A percentile compares a stretch with the other conserved stretches of the same genome.
Evolutionary conservation across 805 yeast genomes (phyloP).

Genomic region (Grigorovia jiainica): DNA sequence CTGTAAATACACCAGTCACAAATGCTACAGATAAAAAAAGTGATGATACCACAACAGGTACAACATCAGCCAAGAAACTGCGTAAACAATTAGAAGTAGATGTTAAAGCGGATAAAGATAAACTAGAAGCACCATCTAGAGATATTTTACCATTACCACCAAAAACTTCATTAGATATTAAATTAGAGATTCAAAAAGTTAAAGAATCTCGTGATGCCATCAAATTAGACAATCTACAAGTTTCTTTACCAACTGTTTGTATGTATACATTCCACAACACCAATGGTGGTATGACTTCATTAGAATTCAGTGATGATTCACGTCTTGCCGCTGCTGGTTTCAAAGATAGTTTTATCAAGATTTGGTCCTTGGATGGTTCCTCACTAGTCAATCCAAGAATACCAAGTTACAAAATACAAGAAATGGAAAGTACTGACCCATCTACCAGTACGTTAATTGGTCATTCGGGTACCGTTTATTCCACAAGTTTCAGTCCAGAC

Average conservation of each 20-base stretch:
- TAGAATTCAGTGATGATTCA: constrained; percentile 82
- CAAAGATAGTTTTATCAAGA: constrained; percentile 79
- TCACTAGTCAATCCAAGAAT: constrained; percentile 58
- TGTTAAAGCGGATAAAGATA: constrained; percentile 27
- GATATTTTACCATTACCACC: constrained; percentile 81
- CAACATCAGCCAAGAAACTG: constrained; percentile 2
- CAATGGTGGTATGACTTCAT: constrained; percentile 74
- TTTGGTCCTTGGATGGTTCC: constrained; percentile 91
- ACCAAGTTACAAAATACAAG: constrained; percentile 43
- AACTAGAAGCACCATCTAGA: constrained; percentile 57
- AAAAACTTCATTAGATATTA: constrained; percentile 69
- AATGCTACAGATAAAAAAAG: constrained; percentile 10
- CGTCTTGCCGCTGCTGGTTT: constrained; percentile 89
- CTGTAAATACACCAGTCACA: constrained; percentile 14
- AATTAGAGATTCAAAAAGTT: constrained; percentile 65
- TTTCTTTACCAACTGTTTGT: constrained; percentile 87
- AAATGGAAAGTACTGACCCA: constrained; percentile 21
- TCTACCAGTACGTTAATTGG: constrained; percentile 49
- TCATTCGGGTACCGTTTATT: constrained; percentile 91
- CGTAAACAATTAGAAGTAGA: constrained; percentile 4
- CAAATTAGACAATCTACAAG: constrained; percentile 57
- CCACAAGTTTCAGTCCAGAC: constrained; percentile 85
- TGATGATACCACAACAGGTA: constrained; percentile 1
- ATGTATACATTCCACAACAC: constrained; percentile 98
- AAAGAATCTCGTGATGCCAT: constrained; percentile 76